Conservation (phyloP, 2,329 filamentous ascomycete genomes). For the Colletotrichum gloeosporioides region DNA sequence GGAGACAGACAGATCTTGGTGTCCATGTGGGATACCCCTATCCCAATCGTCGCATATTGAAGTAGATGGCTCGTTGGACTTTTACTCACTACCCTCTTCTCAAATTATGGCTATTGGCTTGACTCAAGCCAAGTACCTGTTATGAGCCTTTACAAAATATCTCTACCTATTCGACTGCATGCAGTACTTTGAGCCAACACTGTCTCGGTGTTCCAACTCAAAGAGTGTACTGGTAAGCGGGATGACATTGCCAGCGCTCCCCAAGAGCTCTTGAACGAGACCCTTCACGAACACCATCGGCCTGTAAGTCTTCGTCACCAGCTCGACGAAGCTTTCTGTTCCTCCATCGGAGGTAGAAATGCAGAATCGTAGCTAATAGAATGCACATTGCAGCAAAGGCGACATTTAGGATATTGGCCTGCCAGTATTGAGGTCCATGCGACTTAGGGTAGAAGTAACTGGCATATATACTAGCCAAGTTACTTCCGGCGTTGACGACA, state of each 20-base stretch:
- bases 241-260: background rate
- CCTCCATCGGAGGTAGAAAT: background rate
- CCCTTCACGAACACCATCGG: background rate
- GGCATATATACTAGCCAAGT: slow-evolving; percentile 61
- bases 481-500: slow-evolving; percentile 59
- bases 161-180: background rate
- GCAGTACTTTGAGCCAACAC: background rate
- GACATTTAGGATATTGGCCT: background rate
- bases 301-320: background rate
- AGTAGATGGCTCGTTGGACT: background rate
- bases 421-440: slow-evolving; percentile 70
- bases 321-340: background rate
- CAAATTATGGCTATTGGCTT: background rate
- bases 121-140: background rate
- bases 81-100: background rate
- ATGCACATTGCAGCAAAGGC: background rate
- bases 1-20: slow-evolving; percentile 17
- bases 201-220: background rate
- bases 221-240: background rate
- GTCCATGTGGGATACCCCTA: slow-evolving; percentile 11
- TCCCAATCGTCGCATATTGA: background rate
- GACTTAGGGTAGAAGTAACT: slow-evolving; percentile 55
- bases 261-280: background rate
- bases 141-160: background rate
- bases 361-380: background rate